Conservation (phyloP, 257 asterid genomes). For the Solanum rostratum region DNA sequence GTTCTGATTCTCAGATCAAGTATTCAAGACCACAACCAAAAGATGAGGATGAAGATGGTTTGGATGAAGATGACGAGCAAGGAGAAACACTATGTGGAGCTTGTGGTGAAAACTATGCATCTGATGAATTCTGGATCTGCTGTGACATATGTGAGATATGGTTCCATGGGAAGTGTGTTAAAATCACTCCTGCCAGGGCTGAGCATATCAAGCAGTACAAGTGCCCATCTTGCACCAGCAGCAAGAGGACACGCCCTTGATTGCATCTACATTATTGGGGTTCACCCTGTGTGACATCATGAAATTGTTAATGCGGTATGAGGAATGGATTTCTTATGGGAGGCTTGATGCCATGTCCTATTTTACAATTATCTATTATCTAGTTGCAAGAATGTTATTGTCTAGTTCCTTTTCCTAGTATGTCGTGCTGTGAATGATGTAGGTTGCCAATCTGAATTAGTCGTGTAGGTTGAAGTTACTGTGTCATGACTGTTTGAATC, state of each 20-base stretch:
- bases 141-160: conserved; percentile 76
- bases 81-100: conserved; percentile 61
- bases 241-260: conserved; percentile 61
- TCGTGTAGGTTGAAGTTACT: background rate
- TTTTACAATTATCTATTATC: background rate
- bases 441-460: background rate
- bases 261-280: background rate
- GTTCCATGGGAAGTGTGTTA: conserved; percentile 86
- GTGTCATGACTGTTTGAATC: background rate
- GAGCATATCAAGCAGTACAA: conserved; percentile 90
- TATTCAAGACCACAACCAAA: conserved; percentile 27
- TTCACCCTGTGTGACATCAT: background rate
- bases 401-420: background rate
- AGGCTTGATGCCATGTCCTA: background rate
- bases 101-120: conserved; percentile 58
- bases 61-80: conserved; percentile 50
- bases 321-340: background rate
- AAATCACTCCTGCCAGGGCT: conserved; percentile 80
- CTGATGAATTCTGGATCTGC: conserved; percentile 76
- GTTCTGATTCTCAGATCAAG: conserved; percentile 25
- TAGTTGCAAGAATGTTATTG: background rate
- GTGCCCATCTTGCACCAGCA: conserved; percentile 50
- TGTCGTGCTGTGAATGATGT: background rate
- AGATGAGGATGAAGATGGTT: conserved; percentile 32
- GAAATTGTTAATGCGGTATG: conserved; percentile 1